Base-by-base conservation (phyloP, 2,329 filamentous ascomycete species). In the Paraconiothyrium brasiliense region DNA sequence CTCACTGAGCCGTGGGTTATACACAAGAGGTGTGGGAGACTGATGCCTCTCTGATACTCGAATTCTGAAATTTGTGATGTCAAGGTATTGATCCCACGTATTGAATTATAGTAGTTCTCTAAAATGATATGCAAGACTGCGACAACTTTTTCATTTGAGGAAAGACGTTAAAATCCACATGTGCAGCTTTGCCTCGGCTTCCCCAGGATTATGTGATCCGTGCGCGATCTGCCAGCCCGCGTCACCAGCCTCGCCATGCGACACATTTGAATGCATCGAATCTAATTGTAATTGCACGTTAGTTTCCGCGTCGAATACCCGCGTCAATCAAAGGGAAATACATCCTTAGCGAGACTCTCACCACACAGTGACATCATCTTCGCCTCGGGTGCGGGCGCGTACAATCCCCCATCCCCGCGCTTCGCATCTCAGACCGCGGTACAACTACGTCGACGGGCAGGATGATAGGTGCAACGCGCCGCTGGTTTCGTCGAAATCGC, bases 401-500 rank as follows among this genome's bases (percentile, higher is more conserved):
- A 5, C 10, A 55, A 4, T 22, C 35, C 2, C 16, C 52, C 14
- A 54, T 34, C 52, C 51, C 52, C 52, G 52, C 52, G 52, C 27
- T 55, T 39, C 52, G 39, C 27, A 46, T 46, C 52, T 20, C 24
- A 27, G 39, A 34, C 37, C 39, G 34, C 27, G 52, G 37, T 14
- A 24, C 32, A 47, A 32, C 30, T 30, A 48, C 49, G 27, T 35
- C 20, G 8, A 4, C 49, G 11, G 27, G 32, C 43, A 52, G n/a
- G n/a, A 90, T 90, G 88, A 86, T 90, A 79, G 81, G 84, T 74
- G 89, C 92, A 70, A 92, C 92, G 73, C 91, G 92, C 83, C 90
- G 89, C 84, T 99, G 95, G 94, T 85, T 98, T 78, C 89, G 89
- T 81, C 92, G 93, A 81, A 97, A 99, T 83, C 89, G 93, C 79